Evolutionary conservation across 352 stramenopile genomes (phyloP), one percentile per base, ranked within the genome.

Genomic region (Plasmopara muralis): DNA sequence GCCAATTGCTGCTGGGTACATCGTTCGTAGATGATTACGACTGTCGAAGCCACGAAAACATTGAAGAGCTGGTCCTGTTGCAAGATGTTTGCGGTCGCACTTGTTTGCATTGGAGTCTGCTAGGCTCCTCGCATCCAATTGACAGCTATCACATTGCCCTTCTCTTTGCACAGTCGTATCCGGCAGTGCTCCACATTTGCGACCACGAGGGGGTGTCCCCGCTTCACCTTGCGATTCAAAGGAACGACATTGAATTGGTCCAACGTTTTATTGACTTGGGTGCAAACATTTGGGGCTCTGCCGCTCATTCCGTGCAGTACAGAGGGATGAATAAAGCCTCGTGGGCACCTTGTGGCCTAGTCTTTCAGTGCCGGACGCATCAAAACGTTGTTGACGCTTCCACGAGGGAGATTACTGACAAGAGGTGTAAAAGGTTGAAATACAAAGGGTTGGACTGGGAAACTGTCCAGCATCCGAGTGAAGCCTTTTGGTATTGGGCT

Each of bases 331-430:
- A 45, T 1, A 77, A 73, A 54, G 68, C 72, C 0, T 0, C 35
- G 4, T 86, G 75, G 75, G 72, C 72, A 7, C 72, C 72, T 0
- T 86, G 75, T 44, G 65, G 59, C 4, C 50, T 60, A n/a, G 16
- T 69, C 5, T 69, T 71, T 37, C 66, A 74, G 34, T 57, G 20
- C 15, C 50, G 30, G 16, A 25, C 28, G 18, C 31, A 30, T 18
- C 13, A 38, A 37, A 47, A 46, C 0, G 14, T 34, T 31, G 6
- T 47, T 18, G 53, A 54, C 43, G 25, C 20, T 20, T 5, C 25
- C 0, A 4, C 5, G 14, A 29, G 13, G 35, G 7, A 15, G 12
- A 0, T 16, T 37, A 29, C 6, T 39, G 28, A 60, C 8, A 29
- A 30, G 16, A 10, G n/a, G 20, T 25, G 20, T 25, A 6, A 31